Evolutionary conservation across 345 rosid genomes (phyloP).

Genomic region (Adansonia digitata): DNA sequence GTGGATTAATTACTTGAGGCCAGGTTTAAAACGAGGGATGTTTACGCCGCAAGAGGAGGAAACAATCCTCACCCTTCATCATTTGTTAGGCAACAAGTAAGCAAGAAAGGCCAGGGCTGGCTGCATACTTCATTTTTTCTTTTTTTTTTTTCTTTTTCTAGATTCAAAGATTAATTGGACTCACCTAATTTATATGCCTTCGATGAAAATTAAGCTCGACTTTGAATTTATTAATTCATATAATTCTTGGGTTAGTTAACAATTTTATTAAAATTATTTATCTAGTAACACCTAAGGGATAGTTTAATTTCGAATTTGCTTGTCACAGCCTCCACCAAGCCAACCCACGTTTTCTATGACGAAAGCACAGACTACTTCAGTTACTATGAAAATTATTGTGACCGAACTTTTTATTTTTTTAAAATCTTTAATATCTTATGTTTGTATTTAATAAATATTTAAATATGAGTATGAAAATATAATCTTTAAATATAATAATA

Average conservation of each 20-base stretch:
- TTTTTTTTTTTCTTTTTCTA: no score
- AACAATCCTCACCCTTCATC: constrained; percentile 57
- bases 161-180: not conserved
- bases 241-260: not conserved
- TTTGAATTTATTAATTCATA: no score
- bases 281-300: not conserved
- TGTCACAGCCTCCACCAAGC: no score
- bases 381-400: not conserved
- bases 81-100: constrained; percentile 85
- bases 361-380: not conserved
- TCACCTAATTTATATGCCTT: not conserved
- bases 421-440: no score
- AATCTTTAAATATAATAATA: no score
- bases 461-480: no score
- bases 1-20: no score
- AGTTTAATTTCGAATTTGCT: not conserved
- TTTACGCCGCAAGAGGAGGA: constrained; percentile 67
- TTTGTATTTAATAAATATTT: no score
- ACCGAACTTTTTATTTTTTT: no score
- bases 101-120: no score
- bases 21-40: constrained; percentile 70
- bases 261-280: not conserved
- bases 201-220: no score
- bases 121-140: no score
- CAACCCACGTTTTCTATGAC: not conserved